These are phyloP conservation scores for Boletus pseudopeckii DNA, from an alignment of 768 basidiomycete species.

Conservation along the genomic window DNA sequence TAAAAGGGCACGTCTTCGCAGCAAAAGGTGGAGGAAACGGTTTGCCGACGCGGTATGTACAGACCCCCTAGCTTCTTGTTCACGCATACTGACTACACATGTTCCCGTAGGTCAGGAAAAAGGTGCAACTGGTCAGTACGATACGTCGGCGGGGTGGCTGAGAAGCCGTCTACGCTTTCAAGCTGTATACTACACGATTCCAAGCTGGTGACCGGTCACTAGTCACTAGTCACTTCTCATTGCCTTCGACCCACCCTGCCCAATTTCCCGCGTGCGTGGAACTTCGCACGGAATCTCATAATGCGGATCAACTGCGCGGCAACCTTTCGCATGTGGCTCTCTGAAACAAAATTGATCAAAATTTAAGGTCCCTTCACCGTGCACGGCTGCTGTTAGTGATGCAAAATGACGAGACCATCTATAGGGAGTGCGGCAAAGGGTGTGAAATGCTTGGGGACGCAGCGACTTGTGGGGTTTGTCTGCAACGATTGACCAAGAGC, in stretches of 20 bases:
- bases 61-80: constrained; percentile 6
- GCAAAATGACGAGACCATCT: background rate
- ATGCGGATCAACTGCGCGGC: constrained; percentile 13
- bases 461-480: constrained; percentile 12
- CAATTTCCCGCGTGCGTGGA: constrained; percentile 1
- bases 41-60: constrained; percentile 73
- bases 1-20: constrained; percentile 70
- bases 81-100: constrained; percentile 11
- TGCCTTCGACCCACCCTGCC: constrained; percentile 1
- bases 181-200: constrained; percentile 9
- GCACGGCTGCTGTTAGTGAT: constrained; percentile 16
- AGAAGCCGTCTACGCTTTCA: constrained; percentile 2
- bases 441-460: constrained; percentile 7
- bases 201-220: constrained; percentile 4
- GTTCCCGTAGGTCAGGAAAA: constrained; percentile 68
- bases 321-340: constrained; percentile 6
- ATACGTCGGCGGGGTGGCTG: constrained; percentile 74
- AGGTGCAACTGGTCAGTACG: constrained; percentile 74
- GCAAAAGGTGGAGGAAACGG: constrained; percentile 73
- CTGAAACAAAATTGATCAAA: constrained; percentile 6
- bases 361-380: constrained; percentile 5
- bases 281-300: constrained; percentile 1
- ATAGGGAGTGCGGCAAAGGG: constrained; percentile 4
- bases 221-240: background rate
- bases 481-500: constrained; percentile 4